Conservation (phyloP, 805 yeast species). For the Metschnikowia sp. region DNA sequence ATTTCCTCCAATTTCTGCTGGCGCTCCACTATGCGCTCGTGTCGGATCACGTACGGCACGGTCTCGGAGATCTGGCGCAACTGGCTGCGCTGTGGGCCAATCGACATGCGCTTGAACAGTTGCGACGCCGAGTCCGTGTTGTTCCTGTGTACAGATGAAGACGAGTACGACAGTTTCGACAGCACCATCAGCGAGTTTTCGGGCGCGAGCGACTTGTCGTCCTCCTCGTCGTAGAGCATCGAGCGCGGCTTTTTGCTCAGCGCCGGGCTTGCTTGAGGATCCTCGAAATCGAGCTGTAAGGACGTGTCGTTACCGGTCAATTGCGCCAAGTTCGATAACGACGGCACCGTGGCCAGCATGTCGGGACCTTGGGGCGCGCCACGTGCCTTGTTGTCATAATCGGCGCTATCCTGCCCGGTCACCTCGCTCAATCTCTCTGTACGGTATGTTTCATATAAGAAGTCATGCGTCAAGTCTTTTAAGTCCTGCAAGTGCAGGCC, state of each 20-base stretch:
- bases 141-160: conserved; percentile 15
- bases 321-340: conserved; percentile 62
- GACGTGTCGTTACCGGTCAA: conserved; percentile 24
- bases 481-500: conserved; percentile 83
- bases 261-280: no score
- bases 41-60: conserved; percentile 78
- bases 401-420: conserved; percentile 38
- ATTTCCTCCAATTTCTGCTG: conserved; percentile 76
- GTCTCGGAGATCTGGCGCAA: conserved; percentile 77
- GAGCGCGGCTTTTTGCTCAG: conserved; percentile 22
- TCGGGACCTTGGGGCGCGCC: conserved; percentile 19
- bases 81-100: conserved; percentile 55
- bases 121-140: conserved; percentile 19
- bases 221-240: conserved; percentile 34
- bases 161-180: conserved; percentile 28
- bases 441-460: conserved; percentile 74
- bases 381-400: conserved; percentile 14
- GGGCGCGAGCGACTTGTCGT: conserved; percentile 23
- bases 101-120: conserved; percentile 40
- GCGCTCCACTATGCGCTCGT: conserved; percentile 69
- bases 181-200: conserved; percentile 30
- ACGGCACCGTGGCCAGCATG: conserved; percentile 38
- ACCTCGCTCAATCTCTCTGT: conserved; percentile 69
- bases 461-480: conserved; percentile 75
- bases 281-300: conserved; percentile 5